Conservation (phyloP, 78 protist species). For the Tieghemostelium lacteum region DNA sequence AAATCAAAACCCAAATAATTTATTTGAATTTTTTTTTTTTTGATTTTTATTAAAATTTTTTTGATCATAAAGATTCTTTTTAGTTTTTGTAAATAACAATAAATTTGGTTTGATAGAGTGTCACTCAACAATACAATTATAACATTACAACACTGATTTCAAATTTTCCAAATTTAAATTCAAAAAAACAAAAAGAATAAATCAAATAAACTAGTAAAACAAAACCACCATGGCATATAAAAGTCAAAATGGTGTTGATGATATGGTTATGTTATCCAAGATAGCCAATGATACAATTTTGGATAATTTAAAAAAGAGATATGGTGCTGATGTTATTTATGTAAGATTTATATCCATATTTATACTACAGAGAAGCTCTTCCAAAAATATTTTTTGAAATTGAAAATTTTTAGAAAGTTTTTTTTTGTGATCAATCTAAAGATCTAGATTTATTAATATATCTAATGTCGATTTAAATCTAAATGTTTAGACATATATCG, state of each 20-base stretch:
- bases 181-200: no score
- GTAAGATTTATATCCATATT: no score
- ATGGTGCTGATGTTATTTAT: slow-evolving; percentile 86
- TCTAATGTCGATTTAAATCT: not conserved
- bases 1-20: no score
- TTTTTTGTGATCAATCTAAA: not conserved
- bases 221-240: slow-evolving; percentile 80
- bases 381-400: not conserved
- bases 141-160: no score
- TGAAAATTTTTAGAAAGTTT: not conserved
- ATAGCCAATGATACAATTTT: slow-evolving; percentile 84
- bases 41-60: no score
- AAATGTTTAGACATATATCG: slow-evolving; percentile 87
- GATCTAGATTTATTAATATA: not conserved
- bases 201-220: no score
- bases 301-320: slow-evolving; percentile 86
- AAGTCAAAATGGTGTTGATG: slow-evolving; percentile 91
- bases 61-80: no score
- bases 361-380: not conserved
- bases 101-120: no score
- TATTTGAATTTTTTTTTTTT: no score
- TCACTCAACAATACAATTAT: no score
- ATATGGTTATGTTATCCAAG: slow-evolving; percentile 91
- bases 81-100: no score
- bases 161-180: no score